Evolutionary conservation across 257 asterid genomes (phyloP), one percentile per base, ranked within the genome.

Genomic region (Lycium ferocissimum): DNA sequence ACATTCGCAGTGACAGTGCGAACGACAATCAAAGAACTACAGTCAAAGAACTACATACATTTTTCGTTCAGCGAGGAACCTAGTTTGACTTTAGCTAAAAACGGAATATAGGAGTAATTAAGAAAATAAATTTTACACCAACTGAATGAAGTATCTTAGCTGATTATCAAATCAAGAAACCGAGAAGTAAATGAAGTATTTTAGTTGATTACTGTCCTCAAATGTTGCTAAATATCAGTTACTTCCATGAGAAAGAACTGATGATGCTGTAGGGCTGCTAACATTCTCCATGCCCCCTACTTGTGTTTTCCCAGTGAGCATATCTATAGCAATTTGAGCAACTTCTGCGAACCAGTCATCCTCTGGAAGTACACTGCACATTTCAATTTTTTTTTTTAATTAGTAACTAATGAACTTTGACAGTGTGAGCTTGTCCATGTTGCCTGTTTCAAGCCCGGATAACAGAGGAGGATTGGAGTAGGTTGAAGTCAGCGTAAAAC

Each of bases 311-410:
- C 98, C 98, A 7, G 86, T 78, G 80, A 95, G 78, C 95, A 91
- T 94, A 80, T 96, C 94, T 72, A 95, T 94, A 33, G 99, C 98
- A 5, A 92, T 93, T 88, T 94, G 97, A 61, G 99, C 98, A 47
- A 93, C 98, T 61, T 96, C 99, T 8, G 97, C 95, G 51, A 96
- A 95, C 99, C 98, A 95, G 61, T 96, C 99, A 86, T 96, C 98
- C 88, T 94, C 98, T 0, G 98, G 98, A 83, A 94, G 83, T 47
- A 91, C 90, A 83, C 98, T 95, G 92, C 86, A 79, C 8, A 79
- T 13, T 12, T 56, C 14, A 65, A 47, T 26, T 13, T 51, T 26
- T 54, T 20, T 11, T 54, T 22, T 17, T 4, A 40, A 40, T 70
- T 70, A 70, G 7, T 70, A 47, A 17, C 67, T n/a, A 20, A n/a